Evolutionary conservation across 2,329 filamentous ascomycete species (phyloP).

Genomic region (Aspergillus tamarii): DNA sequence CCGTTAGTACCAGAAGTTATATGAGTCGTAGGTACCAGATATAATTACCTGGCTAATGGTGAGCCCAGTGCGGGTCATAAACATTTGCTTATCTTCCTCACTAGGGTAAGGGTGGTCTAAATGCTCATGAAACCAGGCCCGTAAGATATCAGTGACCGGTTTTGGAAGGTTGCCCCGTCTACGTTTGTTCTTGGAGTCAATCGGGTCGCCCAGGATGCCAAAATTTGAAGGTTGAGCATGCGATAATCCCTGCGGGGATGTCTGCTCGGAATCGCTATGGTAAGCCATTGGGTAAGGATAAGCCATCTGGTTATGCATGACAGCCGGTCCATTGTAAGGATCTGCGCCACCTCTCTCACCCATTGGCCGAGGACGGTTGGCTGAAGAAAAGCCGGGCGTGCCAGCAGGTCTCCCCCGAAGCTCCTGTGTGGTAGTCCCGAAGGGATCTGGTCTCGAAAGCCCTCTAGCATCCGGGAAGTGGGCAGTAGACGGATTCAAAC

Average conservation of each 20-base stretch:
- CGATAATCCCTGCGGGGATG: constrained; percentile 32
- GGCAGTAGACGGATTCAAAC: constrained; percentile 25
- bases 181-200: constrained; percentile 51
- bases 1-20: constrained; percentile 5
- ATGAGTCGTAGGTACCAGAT: too few species aligned
- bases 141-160: constrained; percentile 79
- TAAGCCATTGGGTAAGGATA: constrained; percentile 37
- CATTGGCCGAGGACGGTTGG: constrained; percentile 25
- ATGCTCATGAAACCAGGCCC: constrained; percentile 78
- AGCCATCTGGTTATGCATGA: constrained; percentile 31
- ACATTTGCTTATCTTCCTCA: constrained; percentile 82
- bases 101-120: constrained; percentile 81
- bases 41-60: constrained; percentile 66
- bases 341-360: constrained; percentile 30
- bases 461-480: constrained; percentile 32
- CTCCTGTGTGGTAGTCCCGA: constrained; percentile 22
- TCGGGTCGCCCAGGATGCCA: constrained; percentile 40
- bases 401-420: constrained; percentile 23
- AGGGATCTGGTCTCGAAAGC: constrained; percentile 31
- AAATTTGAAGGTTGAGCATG: constrained; percentile 41
- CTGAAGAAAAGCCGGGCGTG: constrained; percentile 15
- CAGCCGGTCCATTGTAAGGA: constrained; percentile 24
- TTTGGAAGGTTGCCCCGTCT: constrained; percentile 88
- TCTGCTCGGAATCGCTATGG: constrained; percentile 36
- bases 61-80: constrained; percentile 75